A percentile compares a stretch with the other conserved stretches of the same genome.
Evolutionary conservation across 805 yeast species (phyloP).

Genomic region (Ogataea angusta): DNA sequence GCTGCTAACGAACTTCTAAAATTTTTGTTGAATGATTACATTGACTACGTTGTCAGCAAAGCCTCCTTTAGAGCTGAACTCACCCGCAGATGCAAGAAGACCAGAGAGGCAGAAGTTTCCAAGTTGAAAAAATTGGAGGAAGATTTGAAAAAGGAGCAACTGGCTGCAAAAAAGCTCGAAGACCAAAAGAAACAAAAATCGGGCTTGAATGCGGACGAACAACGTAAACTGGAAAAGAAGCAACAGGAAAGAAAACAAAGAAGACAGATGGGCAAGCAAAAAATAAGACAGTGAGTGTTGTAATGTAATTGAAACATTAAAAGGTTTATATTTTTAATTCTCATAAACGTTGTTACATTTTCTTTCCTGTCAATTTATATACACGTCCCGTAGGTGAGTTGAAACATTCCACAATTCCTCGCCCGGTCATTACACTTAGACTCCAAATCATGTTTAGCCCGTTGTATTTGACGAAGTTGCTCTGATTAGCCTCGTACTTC

Average conservation of each 20-base stretch:
- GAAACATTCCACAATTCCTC: slow-evolving; percentile 50
- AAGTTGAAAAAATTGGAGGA: slow-evolving; percentile 72
- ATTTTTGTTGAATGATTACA: slow-evolving; percentile 42
- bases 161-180: slow-evolving; percentile 68
- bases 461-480: slow-evolving; percentile 45
- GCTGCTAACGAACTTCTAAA: slow-evolving; percentile 60
- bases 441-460: slow-evolving; percentile 51
- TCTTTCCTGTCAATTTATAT: slow-evolving; percentile 45
- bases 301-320: background rate
- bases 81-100: slow-evolving; percentile 67
- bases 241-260: slow-evolving; percentile 79
- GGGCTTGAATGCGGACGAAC: slow-evolving; percentile 70
- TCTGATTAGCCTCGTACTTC: slow-evolving; percentile 45
- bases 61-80: slow-evolving; percentile 70
- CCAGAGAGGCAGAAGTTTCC: slow-evolving; percentile 70
- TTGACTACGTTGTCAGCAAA: slow-evolving; percentile 33
- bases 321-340: background rate
- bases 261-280: slow-evolving; percentile 65
- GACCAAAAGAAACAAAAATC: slow-evolving; percentile 64
- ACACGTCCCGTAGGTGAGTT: slow-evolving; percentile 53
- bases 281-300: slow-evolving; percentile 32
- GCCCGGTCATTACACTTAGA: slow-evolving; percentile 49
- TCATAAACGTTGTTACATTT: slow-evolving; percentile 2
- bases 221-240: slow-evolving; percentile 72
- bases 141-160: slow-evolving; percentile 60